Percentiles rank a stretch among this genome's conserved stretches.
Conservation (phyloP, 2,329 filamentous ascomycete genomes). For the Orbilia brochopaga region DNA sequence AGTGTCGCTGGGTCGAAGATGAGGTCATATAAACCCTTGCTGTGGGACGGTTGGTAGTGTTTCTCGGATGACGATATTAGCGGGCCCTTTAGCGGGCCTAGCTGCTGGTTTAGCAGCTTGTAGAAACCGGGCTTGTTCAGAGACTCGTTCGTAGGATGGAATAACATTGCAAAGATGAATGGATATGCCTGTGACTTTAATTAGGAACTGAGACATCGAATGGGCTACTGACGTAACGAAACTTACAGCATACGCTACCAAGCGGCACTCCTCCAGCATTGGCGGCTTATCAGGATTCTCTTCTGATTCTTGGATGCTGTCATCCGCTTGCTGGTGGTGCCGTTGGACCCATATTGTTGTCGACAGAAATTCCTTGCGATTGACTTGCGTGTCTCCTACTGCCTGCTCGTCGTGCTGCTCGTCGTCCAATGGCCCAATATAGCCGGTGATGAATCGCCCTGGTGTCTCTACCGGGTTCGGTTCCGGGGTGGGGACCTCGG, state of each 20-base stretch:
- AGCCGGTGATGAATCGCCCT: constrained; percentile 54
- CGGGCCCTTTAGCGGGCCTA: constrained; percentile 66
- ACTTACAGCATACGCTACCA: constrained; percentile 54
- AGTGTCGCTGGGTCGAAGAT: constrained; percentile 67
- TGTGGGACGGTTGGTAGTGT: constrained; percentile 61
- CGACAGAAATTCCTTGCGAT: constrained; percentile 37
- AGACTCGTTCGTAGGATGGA: constrained; percentile 67
- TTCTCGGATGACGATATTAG: constrained; percentile 63
- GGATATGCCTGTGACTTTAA: constrained; percentile 59
- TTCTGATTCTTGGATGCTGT: constrained; percentile 13
- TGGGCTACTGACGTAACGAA: neutral
- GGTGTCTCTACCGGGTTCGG: constrained; percentile 15
- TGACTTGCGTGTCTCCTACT: constrained; percentile 6
- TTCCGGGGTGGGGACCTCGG: constrained; percentile 13
- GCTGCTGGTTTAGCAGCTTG: constrained; percentile 67
- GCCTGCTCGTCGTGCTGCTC: constrained; percentile 29
- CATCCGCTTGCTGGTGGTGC: constrained; percentile 5
- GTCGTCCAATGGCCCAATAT: constrained; percentile 53
- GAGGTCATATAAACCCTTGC: constrained; percentile 64
- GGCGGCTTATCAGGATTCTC: constrained; percentile 38
- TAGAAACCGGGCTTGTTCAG: constrained; percentile 66
- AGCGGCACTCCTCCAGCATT: constrained; percentile 52
- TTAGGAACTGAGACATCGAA: constrained; percentile 11
- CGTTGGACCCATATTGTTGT: constrained; percentile 36
- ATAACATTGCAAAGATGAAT: constrained; percentile 79